Evolutionary conservation across 1,139 yeast genomes (phyloP).

Genomic region (Candida neerlandica): DNA sequence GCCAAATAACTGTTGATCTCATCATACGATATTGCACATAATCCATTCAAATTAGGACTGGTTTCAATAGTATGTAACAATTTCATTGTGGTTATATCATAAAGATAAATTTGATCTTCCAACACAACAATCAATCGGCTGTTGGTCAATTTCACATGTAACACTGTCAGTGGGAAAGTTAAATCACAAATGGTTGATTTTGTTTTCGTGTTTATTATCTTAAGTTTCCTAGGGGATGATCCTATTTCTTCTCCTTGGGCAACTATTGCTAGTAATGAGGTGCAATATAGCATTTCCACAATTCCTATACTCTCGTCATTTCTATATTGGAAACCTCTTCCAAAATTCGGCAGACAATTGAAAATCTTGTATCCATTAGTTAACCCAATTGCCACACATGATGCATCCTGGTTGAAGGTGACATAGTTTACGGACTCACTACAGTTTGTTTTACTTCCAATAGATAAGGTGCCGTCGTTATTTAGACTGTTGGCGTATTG

Average conservation of each 20-base stretch:
- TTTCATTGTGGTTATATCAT: constrained; percentile 87
- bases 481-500: constrained; percentile 14
- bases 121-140: constrained; percentile 74
- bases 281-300: constrained; percentile 89
- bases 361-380: constrained; percentile 78
- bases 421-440: constrained; percentile 50
- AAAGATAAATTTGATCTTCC: constrained; percentile 84
- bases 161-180: constrained; percentile 82
- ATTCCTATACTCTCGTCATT: constrained; percentile 64
- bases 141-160: constrained; percentile 76
- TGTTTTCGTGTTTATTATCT: constrained; percentile 78
- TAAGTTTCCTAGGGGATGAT: constrained; percentile 78
- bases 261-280: constrained; percentile 84
- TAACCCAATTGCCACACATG: constrained; percentile 84
- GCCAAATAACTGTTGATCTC: constrained; percentile 66
- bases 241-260: constrained; percentile 85
- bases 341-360: constrained; percentile 83
- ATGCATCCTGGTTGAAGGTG: constrained; percentile 87
- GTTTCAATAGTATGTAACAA: constrained; percentile 87
- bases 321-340: constrained; percentile 62
- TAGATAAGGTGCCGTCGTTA: constrained; percentile 13
- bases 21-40: constrained; percentile 71
- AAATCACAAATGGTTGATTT: constrained; percentile 79
- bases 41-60: constrained; percentile 63
- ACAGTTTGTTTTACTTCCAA: constrained; percentile 10